These are phyloP conservation scores for Saitozyma sp. DNA, from an alignment of 768 basidiomycete species.

Conservation along the genomic window DNA sequence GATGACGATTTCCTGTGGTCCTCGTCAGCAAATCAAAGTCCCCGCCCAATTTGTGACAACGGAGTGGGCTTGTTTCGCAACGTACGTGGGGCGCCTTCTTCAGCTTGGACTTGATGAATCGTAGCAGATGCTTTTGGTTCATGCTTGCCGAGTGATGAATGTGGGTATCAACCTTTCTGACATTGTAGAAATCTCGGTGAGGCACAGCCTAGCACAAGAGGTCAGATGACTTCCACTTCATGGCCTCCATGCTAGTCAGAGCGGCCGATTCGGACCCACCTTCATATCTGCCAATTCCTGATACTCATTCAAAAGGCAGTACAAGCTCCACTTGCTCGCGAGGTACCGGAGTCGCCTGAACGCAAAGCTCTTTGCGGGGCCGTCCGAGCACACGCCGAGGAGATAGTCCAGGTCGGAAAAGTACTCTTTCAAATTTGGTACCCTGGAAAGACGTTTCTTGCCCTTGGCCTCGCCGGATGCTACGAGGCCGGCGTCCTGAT, in stretches of 20 bases:
- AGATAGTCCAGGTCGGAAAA: slow-evolving; percentile 94
- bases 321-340: slow-evolving; percentile 90
- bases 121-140: slow-evolving; percentile 98
- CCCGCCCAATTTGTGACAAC: not conserved
- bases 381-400: slow-evolving; percentile 85
- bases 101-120: slow-evolving; percentile 85
- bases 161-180: slow-evolving; percentile 97
- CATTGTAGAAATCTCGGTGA: slow-evolving; percentile 96
- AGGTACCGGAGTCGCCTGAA: slow-evolving; percentile 88
- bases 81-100: slow-evolving; percentile 49
- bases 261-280: slow-evolving; percentile 73
- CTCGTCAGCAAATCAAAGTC: not conserved
- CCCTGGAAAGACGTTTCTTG: slow-evolving; percentile 20
- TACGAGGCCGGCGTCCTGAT: not conserved
- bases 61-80: not conserved
- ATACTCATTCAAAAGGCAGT: slow-evolving; percentile 84
- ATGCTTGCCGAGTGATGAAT: slow-evolving; percentile 98
- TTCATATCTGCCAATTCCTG: slow-evolving; percentile 97
- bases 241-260: slow-evolving; percentile 43
- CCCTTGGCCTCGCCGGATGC: slow-evolving; percentile 11
- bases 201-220: slow-evolving; percentile 3
- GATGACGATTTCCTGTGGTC: slow-evolving; percentile 84
- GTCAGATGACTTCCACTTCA: not conserved
- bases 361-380: slow-evolving; percentile 94
- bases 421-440: slow-evolving; percentile 74